Evolutionary conservation across 306 rosid species (phyloP), one percentile per base, ranked within the genome.

Genomic region (Cyclanthera cordifolia): DNA sequence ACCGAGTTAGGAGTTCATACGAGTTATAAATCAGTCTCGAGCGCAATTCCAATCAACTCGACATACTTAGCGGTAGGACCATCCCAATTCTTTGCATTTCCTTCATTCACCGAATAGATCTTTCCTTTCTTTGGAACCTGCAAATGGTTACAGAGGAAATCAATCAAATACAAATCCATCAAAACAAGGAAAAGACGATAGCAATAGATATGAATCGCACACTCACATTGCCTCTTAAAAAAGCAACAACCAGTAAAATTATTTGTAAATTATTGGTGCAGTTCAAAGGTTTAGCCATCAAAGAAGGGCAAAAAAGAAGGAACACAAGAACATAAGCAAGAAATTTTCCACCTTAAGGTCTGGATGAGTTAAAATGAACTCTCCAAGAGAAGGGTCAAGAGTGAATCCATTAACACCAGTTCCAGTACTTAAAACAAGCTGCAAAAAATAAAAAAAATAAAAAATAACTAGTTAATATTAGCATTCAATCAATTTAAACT

Each of bases 41-140:
- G n/a, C n/a, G 3, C 4, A 23, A 51, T 25, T 41, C 52, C 73
- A 76, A 69, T 48, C 66, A 75, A 57, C 66, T 56, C 76, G 56
- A 60, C 85, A 28, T 82, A 93, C 95, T 83, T 71, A 39, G 94
- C 76, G 3, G 96, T 93, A 24, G 99, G 95, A 71, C 82, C 80
- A 63, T 93, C 99, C 99, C 99, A 93, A 72, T 93, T 90, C 79
- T 85, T 90, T 19, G 96, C 99, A 80, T 93, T 93, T 78, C 99
- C 99, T 85, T 93, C 99, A 78, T 93, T 93, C 70, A 90, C 99
- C 2, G 99, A 93, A 80, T 93, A 93, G 57, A 93, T 93, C 72
- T 86, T 93, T 71, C 99, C 99, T 69, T 86, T 86, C 79, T 80
- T 81, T 20, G 96, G 99, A 74, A 93, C 85, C 99, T 93, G 23